Evolutionary conservation across 169 alveolate genomes (phyloP).

Genomic region (Plasmodium fragile): DNA sequence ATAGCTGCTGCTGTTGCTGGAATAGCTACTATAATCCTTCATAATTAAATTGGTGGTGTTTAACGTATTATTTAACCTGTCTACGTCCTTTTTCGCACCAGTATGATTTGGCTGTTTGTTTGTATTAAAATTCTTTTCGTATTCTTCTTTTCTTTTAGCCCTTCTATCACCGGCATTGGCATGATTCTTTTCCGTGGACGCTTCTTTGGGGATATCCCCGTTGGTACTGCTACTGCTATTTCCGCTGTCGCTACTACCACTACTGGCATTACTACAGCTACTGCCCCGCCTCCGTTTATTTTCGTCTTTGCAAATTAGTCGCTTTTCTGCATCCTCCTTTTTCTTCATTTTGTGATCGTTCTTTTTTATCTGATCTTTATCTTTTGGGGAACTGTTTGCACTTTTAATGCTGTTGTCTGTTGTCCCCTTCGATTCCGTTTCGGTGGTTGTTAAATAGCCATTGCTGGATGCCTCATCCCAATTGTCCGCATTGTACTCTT

Average conservation of each 20-base stretch:
- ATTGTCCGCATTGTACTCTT: slow-evolving; percentile 43
- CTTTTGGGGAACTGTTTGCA: background rate
- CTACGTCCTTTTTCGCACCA: background rate
- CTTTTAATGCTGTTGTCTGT: slow-evolving; percentile 33
- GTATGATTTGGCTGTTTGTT: background rate
- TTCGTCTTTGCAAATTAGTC: background rate
- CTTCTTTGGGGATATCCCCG: background rate
- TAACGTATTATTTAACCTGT: background rate
- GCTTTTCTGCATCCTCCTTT: background rate
- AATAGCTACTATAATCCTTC: background rate
- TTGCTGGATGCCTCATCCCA: slow-evolving; percentile 38
- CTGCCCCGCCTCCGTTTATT: background rate
- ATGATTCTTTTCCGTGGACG: background rate
- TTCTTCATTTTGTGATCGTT: background rate
- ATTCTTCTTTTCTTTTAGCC: background rate
- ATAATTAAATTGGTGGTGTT: background rate
- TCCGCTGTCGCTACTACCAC: background rate
- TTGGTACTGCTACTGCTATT: background rate
- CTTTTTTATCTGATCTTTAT: background rate
- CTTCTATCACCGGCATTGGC: background rate
- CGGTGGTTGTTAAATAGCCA: slow-evolving; percentile 58
- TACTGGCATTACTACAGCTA: slow-evolving; percentile 1
- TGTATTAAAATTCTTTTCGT: background rate
- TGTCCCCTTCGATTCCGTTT: slow-evolving; percentile 60
- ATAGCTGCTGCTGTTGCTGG: slow-evolving; percentile 26